These are phyloP conservation scores for Cicer yamashitae DNA, from an alignment of 306 rosid species.

Conservation along the genomic window DNA sequence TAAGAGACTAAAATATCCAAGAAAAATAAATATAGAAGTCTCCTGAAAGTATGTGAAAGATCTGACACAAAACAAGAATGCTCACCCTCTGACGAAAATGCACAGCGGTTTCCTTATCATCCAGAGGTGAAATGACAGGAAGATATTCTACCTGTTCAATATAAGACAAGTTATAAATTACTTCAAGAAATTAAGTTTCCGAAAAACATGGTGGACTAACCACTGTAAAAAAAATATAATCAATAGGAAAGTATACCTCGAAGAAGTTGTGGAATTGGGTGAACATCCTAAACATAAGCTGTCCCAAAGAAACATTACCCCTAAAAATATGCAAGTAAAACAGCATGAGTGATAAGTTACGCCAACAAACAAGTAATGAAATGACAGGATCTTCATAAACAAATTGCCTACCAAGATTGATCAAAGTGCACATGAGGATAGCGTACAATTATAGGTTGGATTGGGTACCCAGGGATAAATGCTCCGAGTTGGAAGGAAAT, in stretches of 20 bases:
- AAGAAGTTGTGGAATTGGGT: slow-evolving; percentile 95
- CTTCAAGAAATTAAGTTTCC: slow-evolving; percentile 31
- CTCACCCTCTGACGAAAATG: slow-evolving; percentile 85
- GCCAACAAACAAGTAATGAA: slow-evolving; percentile 40
- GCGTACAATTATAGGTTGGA: slow-evolving; percentile 89
- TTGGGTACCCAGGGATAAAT: slow-evolving; percentile 80
- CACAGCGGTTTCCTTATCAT: slow-evolving; percentile 73
- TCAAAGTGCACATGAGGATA: slow-evolving; percentile 98
- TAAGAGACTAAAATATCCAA: slow-evolving; percentile 7
- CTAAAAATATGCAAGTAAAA: slow-evolving; percentile 51
- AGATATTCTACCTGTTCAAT: slow-evolving; percentile 90
- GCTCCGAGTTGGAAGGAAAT: slow-evolving; percentile 98
- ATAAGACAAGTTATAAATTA: slow-evolving; percentile 39
- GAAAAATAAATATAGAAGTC: slow-evolving; percentile 27
- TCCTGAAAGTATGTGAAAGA: slow-evolving; percentile 7
- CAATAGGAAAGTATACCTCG: slow-evolving; percentile 64
- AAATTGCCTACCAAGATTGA: slow-evolving; percentile 84
- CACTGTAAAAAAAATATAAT: slow-evolving; percentile 28
- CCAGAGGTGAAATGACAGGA: slow-evolving; percentile 75
- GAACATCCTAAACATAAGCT: slow-evolving; percentile 93
- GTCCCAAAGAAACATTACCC: slow-evolving; percentile 83
- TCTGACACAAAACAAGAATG: slow-evolving; percentile 34
- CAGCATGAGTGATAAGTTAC: slow-evolving; percentile 35
- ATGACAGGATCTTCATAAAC: slow-evolving; percentile 37
- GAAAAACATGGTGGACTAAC: slow-evolving; percentile 7